phyloP scores from a whole-genome alignment of 495 filamentous ascomycete species.

The Elasticomyces elasticus region DNA sequence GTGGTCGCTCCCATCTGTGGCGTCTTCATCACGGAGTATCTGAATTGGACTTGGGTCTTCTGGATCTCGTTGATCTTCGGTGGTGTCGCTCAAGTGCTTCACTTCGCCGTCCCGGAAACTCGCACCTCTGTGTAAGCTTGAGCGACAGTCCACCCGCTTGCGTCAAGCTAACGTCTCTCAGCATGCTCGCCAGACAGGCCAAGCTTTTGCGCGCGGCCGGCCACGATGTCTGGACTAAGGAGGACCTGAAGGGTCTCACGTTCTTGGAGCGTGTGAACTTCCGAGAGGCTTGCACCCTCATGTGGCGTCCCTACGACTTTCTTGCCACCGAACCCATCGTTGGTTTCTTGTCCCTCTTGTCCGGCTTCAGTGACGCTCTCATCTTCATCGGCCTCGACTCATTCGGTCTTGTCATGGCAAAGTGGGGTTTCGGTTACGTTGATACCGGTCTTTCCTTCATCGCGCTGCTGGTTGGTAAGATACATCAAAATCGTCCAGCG shows the following conservation, averaged over 20 bases:
- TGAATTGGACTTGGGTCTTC: conserved; percentile 51
- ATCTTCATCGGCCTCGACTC: conserved; percentile 71
- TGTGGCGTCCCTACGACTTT: conserved; percentile 33
- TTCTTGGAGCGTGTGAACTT: conserved; percentile 55
- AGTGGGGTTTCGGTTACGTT: conserved; percentile 51
- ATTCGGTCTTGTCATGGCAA: conserved; percentile 50
- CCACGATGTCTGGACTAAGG: conserved; percentile 34
- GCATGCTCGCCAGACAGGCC: conserved; percentile 55
- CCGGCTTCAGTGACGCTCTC: conserved; percentile 66
- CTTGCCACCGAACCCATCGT: conserved; percentile 69
- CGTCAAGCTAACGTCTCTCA: no score
- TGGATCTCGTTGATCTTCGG: conserved; percentile 75
- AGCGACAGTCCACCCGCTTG: no score
- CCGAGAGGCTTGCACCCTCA: conserved; percentile 6
- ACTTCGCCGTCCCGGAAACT: conserved; percentile 58
- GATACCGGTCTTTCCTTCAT: conserved; percentile 53
- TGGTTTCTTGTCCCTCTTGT: conserved; percentile 56
- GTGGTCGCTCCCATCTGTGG: conserved; percentile 70
- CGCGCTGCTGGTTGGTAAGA: conserved; percentile 52
- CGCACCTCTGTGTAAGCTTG: conserved; percentile 55
- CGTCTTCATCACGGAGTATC: conserved; percentile 57
- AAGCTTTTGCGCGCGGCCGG: conserved; percentile 51
- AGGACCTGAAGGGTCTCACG: conserved; percentile 41
- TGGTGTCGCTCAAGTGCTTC: conserved; percentile 51
- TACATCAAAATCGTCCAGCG: conserved; percentile 19